Evolutionary conservation across 2,329 filamentous ascomycete species (phyloP), one percentile per base, ranked within the genome.

Genomic region (Calonectria naviculata): DNA sequence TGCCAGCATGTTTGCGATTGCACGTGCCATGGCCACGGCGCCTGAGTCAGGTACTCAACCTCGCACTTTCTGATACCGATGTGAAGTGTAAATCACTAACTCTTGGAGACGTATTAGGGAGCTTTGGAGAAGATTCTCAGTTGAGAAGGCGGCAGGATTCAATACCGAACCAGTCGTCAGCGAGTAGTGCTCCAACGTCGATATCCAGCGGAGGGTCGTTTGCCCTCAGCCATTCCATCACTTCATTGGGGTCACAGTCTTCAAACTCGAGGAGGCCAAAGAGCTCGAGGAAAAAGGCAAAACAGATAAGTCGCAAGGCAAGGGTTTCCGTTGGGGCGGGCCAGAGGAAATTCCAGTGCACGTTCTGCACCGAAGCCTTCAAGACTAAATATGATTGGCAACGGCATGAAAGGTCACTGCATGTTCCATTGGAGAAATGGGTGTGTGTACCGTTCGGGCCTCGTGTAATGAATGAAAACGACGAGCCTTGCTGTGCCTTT

Each of bases 381-480:
- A 83, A 82, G 67, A 84, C 81, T 1, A 85, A 84, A 47, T 83
- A 85, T 69, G 84, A 85, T 68, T 85, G 84, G 84, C 83, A 84
- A 65, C 81, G 87, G 46, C 87, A 89, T 73, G 87, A 89, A 73
- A 84, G 83, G 46, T 82, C 83, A 73, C 83, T 83, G 75, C 87
- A 80, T 79, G 83, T 80, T 75, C 87, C 82, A 49, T 86, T 85
- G 1, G 83, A 81, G 81, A 82, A 75, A 62, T 89, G 80, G 87
- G 84, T 83, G 74, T 88, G 81, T 58, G 80, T 78, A 15, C 83
- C 82, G 0, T 44, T 68, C 1, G 82, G 82, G 68, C 76, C 79
- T 17, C 74, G 70, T 9, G 2, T 83, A 85, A 6, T 79, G 84
- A 13, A 83, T 86, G 12, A 81, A 81, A 28, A 60, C 29, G 31